Conservation (phyloP, 1,284 basidiomycete genomes). For the Acaromyces ingoldii region DNA sequence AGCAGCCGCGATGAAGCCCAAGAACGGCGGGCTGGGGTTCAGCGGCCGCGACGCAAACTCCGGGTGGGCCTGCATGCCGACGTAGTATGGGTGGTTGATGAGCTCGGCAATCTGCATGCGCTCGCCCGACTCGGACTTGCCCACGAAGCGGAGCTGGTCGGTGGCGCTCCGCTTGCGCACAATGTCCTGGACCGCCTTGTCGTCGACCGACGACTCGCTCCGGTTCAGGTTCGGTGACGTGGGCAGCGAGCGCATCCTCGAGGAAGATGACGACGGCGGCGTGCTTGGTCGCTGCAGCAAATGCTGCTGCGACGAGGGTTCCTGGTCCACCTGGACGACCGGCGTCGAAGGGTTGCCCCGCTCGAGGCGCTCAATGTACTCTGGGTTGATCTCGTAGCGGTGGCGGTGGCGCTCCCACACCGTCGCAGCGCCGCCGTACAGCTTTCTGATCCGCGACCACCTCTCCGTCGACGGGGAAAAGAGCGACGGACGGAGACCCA, state of each 20-base stretch:
- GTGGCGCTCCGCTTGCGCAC: not conserved
- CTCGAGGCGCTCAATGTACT: conserved; percentile 70
- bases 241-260: conserved; percentile 13
- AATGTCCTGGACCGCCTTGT: not conserved
- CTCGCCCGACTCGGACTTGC: conserved; percentile 91
- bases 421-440: conserved; percentile 78
- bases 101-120: conserved; percentile 96
- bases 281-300: not conserved
- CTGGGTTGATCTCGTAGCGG: conserved; percentile 93
- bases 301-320: not conserved
- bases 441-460: conserved; percentile 61
- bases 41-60: conserved; percentile 98
- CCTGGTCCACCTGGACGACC: not conserved
- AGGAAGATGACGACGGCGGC: too few relatives aligned
- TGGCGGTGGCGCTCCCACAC: conserved; percentile 98
- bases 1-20: conserved; percentile 88
- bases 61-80: conserved; percentile 92
- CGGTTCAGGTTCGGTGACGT: conserved; percentile 6
- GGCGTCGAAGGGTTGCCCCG: conserved; percentile 22
- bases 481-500: conserved; percentile 87
- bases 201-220: not conserved
- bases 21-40: conserved; percentile 95
- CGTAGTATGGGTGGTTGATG: conserved; percentile 83
- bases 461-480: conserved; percentile 62
- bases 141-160: conserved; percentile 61